These are phyloP conservation scores for Polytrichum formosum DNA, from an alignment of 225 moss, liverwort and hornwort species.

Conservation along the genomic window DNA sequence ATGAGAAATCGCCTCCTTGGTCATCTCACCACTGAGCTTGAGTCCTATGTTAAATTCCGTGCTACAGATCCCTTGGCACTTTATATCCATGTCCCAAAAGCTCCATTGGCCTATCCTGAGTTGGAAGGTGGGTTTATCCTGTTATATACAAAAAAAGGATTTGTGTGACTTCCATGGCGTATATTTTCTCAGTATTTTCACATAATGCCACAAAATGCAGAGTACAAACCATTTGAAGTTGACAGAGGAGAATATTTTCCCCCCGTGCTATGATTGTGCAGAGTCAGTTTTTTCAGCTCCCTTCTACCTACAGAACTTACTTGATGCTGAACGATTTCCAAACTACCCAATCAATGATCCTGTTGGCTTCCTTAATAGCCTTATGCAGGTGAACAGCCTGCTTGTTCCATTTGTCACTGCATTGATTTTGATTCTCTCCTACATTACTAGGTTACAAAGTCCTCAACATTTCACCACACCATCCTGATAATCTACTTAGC, in stretches of 20 bases:
- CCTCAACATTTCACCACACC: too few species aligned
- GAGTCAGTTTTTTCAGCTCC: conserved; percentile 94
- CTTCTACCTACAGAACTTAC: conserved; percentile 89
- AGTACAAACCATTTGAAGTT: too few species aligned
- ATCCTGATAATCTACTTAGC: too few species aligned
- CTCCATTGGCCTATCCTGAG: conserved; percentile 83
- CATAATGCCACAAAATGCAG: too few species aligned
- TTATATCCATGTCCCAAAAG: conserved; percentile 89
- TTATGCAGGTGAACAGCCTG: conserved; percentile 56
- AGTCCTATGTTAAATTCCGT: conserved; percentile 92
- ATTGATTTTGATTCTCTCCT: background rate
- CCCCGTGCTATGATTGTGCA: conserved; percentile 23
- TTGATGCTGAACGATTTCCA: conserved; percentile 91
- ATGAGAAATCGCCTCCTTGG: conserved; percentile 86
- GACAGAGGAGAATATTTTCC: too few species aligned
- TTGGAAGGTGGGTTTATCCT: conserved; percentile 57
- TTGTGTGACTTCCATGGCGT: too few species aligned
- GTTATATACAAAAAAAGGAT: background rate
- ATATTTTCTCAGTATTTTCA: too few species aligned
- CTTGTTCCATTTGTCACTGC: background rate
- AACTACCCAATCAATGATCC: conserved; percentile 83
- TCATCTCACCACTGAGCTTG: conserved; percentile 84
- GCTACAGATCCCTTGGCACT: conserved; percentile 95
- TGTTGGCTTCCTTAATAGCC: conserved; percentile 80
- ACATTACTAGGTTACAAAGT: too few species aligned